Base-by-base conservation (phyloP, 345 rosid genomes). In the Ceriops tagal region DNA sequence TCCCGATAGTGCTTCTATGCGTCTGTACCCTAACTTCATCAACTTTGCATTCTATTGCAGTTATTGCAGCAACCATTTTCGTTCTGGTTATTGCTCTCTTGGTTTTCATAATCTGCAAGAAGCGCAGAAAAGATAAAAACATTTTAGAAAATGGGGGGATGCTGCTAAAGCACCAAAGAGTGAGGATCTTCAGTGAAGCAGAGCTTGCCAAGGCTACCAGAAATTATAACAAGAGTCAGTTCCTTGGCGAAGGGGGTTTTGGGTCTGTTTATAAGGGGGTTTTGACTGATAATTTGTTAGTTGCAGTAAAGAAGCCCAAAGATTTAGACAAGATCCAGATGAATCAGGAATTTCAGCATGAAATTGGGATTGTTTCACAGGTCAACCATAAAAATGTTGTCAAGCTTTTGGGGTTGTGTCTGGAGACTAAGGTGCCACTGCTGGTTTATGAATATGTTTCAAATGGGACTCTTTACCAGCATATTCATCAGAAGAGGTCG, bases 341-440 rank as follows among this genome's bases (percentile, higher is more conserved):
- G 13, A 65, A 68, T 26, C 58, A 75, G 3, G 79, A 79, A 37
- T 75, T 55, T 62, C 65, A 75, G 18, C 69, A 52, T 0, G 80
- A 79, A 70, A 72, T 79, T 26, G 58, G 62, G 4, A 56, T 69
- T 35, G 69, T 76, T 39, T 80, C 75, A 27, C 80, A 73, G 20
- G 70, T 80, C 0, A 73, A 80, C 31, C 83, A 76, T 32, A 80
- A 37, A 46, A 80, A 80, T 56, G 79, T 80, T 16, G 83, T 80
- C 2, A 73, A 70, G 60, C 55, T 80, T 8, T 68, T 77, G 31
- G 84, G 84, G 8, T 24, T 81, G 21, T 74, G 84, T 34, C 62
- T 77, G 64, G 77, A 81, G 53, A 77, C 81, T 4, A 74, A 65
- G 52, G 76, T 73, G 9, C 83, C 80, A 8, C 35, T 80, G 19